Conservation (phyloP, 2,329 filamentous ascomycete species). For the Diaporthe eres region DNA sequence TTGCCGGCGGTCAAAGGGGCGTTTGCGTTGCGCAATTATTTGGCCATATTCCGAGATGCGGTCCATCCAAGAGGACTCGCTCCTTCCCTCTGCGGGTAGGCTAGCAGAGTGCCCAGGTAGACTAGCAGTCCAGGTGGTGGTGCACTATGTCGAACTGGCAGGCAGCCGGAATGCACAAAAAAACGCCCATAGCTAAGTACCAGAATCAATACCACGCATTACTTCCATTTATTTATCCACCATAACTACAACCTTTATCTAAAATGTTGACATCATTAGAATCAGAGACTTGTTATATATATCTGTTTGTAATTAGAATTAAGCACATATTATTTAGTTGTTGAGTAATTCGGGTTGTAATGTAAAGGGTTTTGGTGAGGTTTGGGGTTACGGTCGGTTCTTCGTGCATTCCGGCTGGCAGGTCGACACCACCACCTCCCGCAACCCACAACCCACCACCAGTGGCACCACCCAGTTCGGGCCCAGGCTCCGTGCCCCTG, state of each 20-base stretch:
- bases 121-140: background rate
- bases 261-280: too few species aligned
- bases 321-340: too few species aligned
- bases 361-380: too few species aligned
- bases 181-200: too few species aligned
- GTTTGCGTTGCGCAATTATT: conserved; percentile 15
- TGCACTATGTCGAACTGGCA: background rate
- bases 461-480: conserved; percentile 5
- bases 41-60: conserved; percentile 4
- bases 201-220: too few species aligned
- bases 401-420: background rate
- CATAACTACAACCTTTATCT: too few species aligned
- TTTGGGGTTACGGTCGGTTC: too few species aligned
- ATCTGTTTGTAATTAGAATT: too few species aligned
- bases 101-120: background rate
- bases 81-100: background rate
- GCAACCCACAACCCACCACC: background rate
- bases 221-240: too few species aligned
- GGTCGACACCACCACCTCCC: background rate
- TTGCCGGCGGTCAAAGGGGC: conserved; percentile 1
- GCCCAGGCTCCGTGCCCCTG: conserved; percentile 10
- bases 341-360: too few species aligned
- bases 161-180: too few species aligned
- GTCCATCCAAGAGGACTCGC: background rate
- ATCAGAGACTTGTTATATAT: too few species aligned